Base-by-base conservation (phyloP, 306 rosid species). In the Herpetospermum pedunculosum region DNA sequence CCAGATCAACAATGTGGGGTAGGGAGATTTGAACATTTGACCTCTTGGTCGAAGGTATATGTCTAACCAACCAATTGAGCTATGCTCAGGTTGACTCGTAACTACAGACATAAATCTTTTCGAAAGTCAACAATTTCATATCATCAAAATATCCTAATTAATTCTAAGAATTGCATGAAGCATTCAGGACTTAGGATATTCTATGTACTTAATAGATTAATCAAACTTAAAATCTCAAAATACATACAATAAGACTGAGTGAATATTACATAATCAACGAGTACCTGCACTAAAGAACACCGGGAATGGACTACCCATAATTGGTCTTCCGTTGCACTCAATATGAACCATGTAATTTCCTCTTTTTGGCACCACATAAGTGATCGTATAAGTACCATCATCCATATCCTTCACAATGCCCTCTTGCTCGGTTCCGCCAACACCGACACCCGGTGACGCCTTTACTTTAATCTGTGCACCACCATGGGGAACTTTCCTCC, bases 251-350 rank as follows among this genome's bases (percentile, higher is more conserved):
- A 23, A 69, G 25, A 44, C 2, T 26, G 55, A 32, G 50, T 10
- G 19, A 35, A 18, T 7, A 46, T 46, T 5, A 55, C 47, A 54
- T 8, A 21, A 75, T 26, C 49, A 50, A 69, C 11, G 34, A 75
- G 67, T 90, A 95, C 97, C 99, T 89, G 94, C 92, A 89, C 97
- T 95, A 80, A 95, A 95, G 84, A 95, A 95, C 78, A 95, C 99
- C 1, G 99, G 99, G 80, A 95, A 95, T 0, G 97, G 97, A 63
- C 97, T 95, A 50, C 99, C 99, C 97, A 89, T 84, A 81, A 95
- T 91, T 40, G 97, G 87, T 77, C 80, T 95, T 77, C 96, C 97
- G 80, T 87, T 95, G 58, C 97, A 91, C 65, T 95, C 99, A 75
- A 91, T 82, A 73, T 69, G 82, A 57, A 95, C 96, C 99, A 95